Base-by-base conservation (phyloP, 2,329 filamentous ascomycete genomes). In the Ascochyta clinopodiicola region DNA sequence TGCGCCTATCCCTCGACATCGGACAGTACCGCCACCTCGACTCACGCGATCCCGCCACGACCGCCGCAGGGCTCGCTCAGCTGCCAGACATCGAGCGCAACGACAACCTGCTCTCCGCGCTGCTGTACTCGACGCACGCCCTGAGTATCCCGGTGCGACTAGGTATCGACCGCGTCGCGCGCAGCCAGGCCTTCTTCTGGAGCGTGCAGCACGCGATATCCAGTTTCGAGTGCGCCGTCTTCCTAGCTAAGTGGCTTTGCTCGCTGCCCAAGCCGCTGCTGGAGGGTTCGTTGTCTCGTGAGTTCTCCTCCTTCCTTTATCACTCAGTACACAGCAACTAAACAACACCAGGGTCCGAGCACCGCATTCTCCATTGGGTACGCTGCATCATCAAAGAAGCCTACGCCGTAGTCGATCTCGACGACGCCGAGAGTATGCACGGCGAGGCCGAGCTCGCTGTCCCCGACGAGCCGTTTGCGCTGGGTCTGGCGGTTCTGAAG, bases 101-200 rank as follows among this genome's bases (percentile, higher is more conserved):
- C 21, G 78, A 83, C 37, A 78, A 80, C 0, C 69, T 81, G 3
- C 76, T 81, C 3, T 76, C 79, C 0, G 82, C 83, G 0, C 73
- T 84, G 1, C 71, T 85, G 0, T 84, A 85, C 57, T 78, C 82
- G 1, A 80, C 81, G 0, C 83, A 86, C 40, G 81, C 81, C 7
- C 72, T 85, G 0, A 84, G 82, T 43, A 84, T 84, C 0, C 83
- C 83, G 0, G 83, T 86, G 5, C 73, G 83, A 21, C 64, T 85
- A 0, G 83, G 83, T 0, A 79, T 86, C 15, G 81, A 83, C 46
- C 78, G 80, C 13, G 82, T 85, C 0, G 82, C 82, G 0, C 74
- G 80, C 15, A 85, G 81, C 15, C 82, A 85, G 45, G 81, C 82
- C 0, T 82, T 84, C 39, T 81, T 84, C 43, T 85, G 83, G 82